Conservation (phyloP, 441 rosid species). For the Gossypium laxum region DNA sequence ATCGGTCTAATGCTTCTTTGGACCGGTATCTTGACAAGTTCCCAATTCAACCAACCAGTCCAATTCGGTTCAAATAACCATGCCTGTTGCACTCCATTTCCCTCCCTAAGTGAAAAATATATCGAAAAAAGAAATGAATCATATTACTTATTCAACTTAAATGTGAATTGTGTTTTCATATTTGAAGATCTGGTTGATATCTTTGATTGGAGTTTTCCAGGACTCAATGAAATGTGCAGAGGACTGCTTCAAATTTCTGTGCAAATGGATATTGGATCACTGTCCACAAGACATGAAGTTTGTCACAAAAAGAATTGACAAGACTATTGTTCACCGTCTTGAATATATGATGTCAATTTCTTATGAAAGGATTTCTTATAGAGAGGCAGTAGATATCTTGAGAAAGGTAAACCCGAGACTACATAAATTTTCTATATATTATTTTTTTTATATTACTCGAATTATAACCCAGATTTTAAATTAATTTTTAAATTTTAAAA, state of each 20-base stretch:
- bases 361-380: constrained; percentile 43
- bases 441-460: too few relatives aligned
- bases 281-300: constrained; percentile 59
- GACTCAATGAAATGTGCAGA: constrained; percentile 70
- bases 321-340: constrained; percentile 39
- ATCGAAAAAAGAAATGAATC: too few relatives aligned
- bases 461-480: too few relatives aligned
- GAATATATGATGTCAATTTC: constrained; percentile 34
- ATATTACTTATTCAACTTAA: not conserved
- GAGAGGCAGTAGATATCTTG: constrained; percentile 45
- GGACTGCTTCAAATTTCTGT: constrained; percentile 56
- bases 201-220: constrained; percentile 32
- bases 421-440: not conserved
- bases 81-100: too few relatives aligned
- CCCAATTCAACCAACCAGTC: too few relatives aligned
- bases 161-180: not conserved
- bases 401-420: constrained; percentile 34
- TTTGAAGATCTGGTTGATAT: not conserved
- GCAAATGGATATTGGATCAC: constrained; percentile 60
- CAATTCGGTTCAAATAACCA: too few relatives aligned
- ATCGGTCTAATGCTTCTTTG: too few relatives aligned
- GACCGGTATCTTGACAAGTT: too few relatives aligned
- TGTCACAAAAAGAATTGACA: constrained; percentile 48
- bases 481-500: too few relatives aligned
- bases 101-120: too few relatives aligned